Evolutionary conservation across 1,284 basidiomycete genomes (phyloP), one percentile per base, ranked within the genome.

Genomic region (Ceratobasidium sp.): DNA sequence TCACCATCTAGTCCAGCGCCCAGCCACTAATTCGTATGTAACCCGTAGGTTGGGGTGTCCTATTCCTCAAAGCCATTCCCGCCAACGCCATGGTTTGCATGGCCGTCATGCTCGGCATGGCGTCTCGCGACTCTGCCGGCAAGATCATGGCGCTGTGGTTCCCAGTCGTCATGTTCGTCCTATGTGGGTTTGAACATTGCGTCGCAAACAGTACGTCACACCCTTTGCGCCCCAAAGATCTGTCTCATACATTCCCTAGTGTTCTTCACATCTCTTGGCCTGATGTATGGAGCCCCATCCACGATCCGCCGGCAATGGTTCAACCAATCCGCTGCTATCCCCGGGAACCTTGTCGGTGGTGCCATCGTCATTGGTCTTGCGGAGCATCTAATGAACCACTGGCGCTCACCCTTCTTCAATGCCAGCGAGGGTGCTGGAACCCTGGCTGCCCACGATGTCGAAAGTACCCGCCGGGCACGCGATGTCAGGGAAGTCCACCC

Each of bases 341-440:
- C 70, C 25, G 73, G 73, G 13, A 74, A 74, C 56, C 45, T 72
- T 52, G 65, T 73, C 45, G 73, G 73, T 32, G 73, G 73, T 35
- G 71, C 71, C 31, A 74, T 68, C 71, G 70, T 74, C 17, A 69
- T 72, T 43, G 64, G 64, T n/a, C 60, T 65, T n/a, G 64, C 62
- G 34, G 72, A 72, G 43, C 72, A 73, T 43, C 58, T 69, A 31
- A 74, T 73, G 73, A 73, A 73, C 60, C 73, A 73, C 54, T 74
- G 73, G 73, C 55, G 65, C 50, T 70, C 72, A n/a, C 55, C 70
- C 12, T 50, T 74, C 20, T 64, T 64, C 49, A 31, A 20, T 25
- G 8, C 22, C 10, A 6, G 32, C 17, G 4, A 64, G 7, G 64
- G 49, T 13, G 49, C 55, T 50, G 70, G 70, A 15, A 65, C 70